Conservation (phyloP, 2,329 filamentous ascomycete species). For the Allantophomopsis cytisporea region DNA sequence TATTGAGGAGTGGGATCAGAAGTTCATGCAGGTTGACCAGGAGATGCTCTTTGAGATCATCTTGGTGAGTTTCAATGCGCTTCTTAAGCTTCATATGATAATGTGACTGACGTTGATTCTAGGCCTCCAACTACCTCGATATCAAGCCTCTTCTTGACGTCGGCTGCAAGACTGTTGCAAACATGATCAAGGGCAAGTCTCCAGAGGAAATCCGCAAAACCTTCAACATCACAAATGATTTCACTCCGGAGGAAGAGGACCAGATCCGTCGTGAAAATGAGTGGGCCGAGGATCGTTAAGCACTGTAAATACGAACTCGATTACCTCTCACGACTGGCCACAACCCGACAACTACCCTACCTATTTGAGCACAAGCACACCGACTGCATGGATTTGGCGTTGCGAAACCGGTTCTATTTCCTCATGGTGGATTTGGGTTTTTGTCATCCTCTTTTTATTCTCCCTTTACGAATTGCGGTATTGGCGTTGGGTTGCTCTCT, state of each 20-base stretch:
- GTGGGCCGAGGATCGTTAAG: slow-evolving; percentile 73
- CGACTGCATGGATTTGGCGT: too few species aligned
- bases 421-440: too few species aligned
- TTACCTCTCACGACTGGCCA: too few species aligned
- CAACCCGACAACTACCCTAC: too few species aligned
- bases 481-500: too few species aligned
- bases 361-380: too few species aligned
- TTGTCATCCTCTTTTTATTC: too few species aligned
- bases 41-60: slow-evolving; percentile 99
- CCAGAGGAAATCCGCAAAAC: slow-evolving; percentile 99
- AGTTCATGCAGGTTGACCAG: slow-evolving; percentile 99
- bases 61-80: slow-evolving; percentile 45
- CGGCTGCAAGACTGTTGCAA: slow-evolving; percentile 97
- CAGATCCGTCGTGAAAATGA: slow-evolving; percentile 90
- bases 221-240: slow-evolving; percentile 99
- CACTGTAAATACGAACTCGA: neutral
- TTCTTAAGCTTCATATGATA: neutral
- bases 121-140: slow-evolving; percentile 97
- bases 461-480: too few species aligned
- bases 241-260: slow-evolving; percentile 97
- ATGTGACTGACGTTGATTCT: slow-evolving; percentile 4
- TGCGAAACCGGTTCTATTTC: too few species aligned
- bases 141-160: slow-evolving; percentile 97
- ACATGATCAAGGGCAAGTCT: slow-evolving; percentile 99
- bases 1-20: slow-evolving; percentile 99